These are phyloP conservation scores for Alternaria angustiovoidea DNA, from an alignment of 2,329 filamentous ascomycete species.

Conservation along the genomic window DNA sequence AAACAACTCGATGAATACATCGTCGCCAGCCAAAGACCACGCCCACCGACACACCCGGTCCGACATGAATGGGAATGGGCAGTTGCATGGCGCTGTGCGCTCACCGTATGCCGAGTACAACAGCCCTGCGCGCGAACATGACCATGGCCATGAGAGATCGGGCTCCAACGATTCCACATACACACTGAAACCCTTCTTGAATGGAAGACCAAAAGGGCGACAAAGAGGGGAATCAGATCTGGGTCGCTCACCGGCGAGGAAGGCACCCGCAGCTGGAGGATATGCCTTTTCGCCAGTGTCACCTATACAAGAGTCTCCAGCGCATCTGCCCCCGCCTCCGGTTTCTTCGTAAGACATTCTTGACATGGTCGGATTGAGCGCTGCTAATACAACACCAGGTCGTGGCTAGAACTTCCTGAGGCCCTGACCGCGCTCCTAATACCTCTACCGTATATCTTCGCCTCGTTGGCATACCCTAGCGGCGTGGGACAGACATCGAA, in stretches of 20 bases:
- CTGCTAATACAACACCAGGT: conserved; percentile 30
- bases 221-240: conserved; percentile 57
- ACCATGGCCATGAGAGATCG: conserved; percentile 26
- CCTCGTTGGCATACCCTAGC: conserved; percentile 56
- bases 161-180: conserved; percentile 41
- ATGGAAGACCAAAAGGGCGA: conserved; percentile 44
- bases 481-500: conserved; percentile 22
- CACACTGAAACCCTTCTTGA: conserved; percentile 41
- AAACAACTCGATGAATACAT: conserved; percentile 25
- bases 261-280: conserved; percentile 26
- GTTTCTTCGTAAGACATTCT: conserved; percentile 33
- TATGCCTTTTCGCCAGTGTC: conserved; percentile 48
- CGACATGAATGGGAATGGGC: conserved; percentile 46
- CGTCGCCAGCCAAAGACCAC: conserved; percentile 35
- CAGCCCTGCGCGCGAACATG: conserved; percentile 36
- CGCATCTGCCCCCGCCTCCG: conserved; percentile 18
- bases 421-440: conserved; percentile 60
- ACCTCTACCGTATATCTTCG: conserved; percentile 59
- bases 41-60: conserved; percentile 44
- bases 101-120: conserved; percentile 42
- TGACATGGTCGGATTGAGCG: neutral
- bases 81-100: conserved; percentile 41
- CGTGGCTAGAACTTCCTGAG: conserved; percentile 54
- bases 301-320: conserved; percentile 43
- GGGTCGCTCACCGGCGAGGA: conserved; percentile 46